A percentile compares a stretch with the other conserved stretches of the same genome.
phyloP scores from a whole-genome alignment of 129 eudicot genomes.

The Artemisia tridentata region DNA sequence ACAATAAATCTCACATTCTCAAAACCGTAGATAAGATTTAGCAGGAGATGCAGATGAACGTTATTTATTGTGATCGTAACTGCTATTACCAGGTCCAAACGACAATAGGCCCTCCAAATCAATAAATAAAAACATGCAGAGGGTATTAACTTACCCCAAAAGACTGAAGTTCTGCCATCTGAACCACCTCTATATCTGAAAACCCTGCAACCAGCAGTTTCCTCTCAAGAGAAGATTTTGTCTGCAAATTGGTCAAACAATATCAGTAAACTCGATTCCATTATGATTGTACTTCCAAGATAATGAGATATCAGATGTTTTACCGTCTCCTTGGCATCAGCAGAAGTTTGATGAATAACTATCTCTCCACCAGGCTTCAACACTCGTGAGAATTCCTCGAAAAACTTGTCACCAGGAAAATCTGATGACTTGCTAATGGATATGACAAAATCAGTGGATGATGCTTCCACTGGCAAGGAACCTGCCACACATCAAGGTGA shows the following conservation, averaged over 20 bases:
- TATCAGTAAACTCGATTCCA: not conserved
- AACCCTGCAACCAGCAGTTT: slow-evolving; percentile 70
- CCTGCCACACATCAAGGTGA: slow-evolving; percentile 34
- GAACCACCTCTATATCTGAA: slow-evolving; percentile 47
- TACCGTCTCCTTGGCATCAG: slow-evolving; percentile 38
- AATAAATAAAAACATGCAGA: no score
- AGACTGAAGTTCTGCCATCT: slow-evolving; percentile 34
- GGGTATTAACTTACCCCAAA: slow-evolving; percentile 45
- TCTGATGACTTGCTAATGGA: slow-evolving; percentile 44
- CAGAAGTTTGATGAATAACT: slow-evolving; percentile 34
- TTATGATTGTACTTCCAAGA: not conserved
- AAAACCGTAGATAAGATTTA: not conserved
- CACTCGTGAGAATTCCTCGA: slow-evolving; percentile 51
- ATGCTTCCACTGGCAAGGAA: slow-evolving; percentile 52
- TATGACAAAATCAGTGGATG: slow-evolving; percentile 47
- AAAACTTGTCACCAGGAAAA: slow-evolving; percentile 54
- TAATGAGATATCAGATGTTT: not conserved
- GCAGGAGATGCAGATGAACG: not conserved
- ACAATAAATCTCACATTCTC: not conserved
- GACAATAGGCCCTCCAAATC: no score
- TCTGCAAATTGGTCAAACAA: slow-evolving; percentile 37
- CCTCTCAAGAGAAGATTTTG: slow-evolving; percentile 47
- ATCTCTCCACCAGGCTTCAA: slow-evolving; percentile 79
- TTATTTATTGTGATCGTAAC: no score
- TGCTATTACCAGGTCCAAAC: no score